phyloP scores from a whole-genome alignment of 768 basidiomycete genomes.

The Hirschioporus abietinus region DNA sequence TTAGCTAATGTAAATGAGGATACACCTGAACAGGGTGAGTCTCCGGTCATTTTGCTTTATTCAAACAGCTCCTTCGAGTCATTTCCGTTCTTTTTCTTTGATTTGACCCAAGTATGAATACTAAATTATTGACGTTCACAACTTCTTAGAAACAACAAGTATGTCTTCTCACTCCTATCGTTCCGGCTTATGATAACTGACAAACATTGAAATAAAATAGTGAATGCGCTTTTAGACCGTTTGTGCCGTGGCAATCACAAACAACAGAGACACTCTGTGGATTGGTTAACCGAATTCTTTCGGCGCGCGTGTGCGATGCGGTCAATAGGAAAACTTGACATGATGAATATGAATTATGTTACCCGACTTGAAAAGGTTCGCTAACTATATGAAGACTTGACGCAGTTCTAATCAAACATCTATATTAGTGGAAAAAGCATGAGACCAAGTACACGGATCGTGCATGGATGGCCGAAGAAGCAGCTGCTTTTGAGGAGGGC shows the following conservation, averaged over 20 bases:
- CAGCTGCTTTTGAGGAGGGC: constrained; percentile 71
- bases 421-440: constrained; percentile 63
- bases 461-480: constrained; percentile 66
- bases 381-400: not conserved
- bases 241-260: not conserved
- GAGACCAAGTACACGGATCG: constrained; percentile 64
- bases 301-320: constrained; percentile 69
- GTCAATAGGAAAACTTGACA: constrained; percentile 27
- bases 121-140: constrained; percentile 11
- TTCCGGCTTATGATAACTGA: not conserved
- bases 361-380: constrained; percentile 62
- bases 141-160: constrained; percentile 12
- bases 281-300: constrained; percentile 70
- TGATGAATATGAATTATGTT: constrained; percentile 55
- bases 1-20: constrained; percentile 60
- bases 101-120: not conserved
- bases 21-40: constrained; percentile 62
- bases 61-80: not conserved
- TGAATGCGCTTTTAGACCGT: not conserved
- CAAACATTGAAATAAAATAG: not conserved
- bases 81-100: not conserved
- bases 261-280: not conserved
- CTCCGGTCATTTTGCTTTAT: not conserved
- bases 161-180: not conserved
- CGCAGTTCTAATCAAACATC: constrained; percentile 2